Conservation (phyloP, 2,329 filamentous ascomycete genomes). For the Xylariaceae sp. region DNA sequence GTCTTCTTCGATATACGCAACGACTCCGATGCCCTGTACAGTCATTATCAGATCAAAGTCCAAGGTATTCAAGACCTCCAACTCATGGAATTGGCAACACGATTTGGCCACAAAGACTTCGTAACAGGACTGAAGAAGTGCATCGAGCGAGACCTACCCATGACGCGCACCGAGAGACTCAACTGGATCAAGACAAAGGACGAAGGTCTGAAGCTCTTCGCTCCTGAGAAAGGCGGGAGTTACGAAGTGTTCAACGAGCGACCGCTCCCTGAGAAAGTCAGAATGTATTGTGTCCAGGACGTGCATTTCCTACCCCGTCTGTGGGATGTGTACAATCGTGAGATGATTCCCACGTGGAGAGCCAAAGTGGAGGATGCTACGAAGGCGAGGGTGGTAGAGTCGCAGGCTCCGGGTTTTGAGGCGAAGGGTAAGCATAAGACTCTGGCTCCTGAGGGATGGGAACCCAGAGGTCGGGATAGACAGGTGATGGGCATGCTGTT, state of each 20-base stretch:
- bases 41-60: constrained; percentile 40
- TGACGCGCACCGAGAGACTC: neutral
- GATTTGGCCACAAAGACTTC: constrained; percentile 6
- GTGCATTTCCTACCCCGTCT: constrained; percentile 38
- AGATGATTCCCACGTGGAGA: constrained; percentile 16
- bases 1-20: constrained; percentile 57
- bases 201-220: constrained; percentile 35
- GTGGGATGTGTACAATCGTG: constrained; percentile 25
- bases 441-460: constrained; percentile 22
- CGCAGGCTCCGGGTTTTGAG: constrained; percentile 26
- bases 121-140: constrained; percentile 27
- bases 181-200: constrained; percentile 36
- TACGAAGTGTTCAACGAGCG: constrained; percentile 46
- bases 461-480: neutral
- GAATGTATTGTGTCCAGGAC: constrained; percentile 45
- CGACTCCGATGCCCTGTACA: constrained; percentile 53
- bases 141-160: constrained; percentile 27
- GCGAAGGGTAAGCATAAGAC: constrained; percentile 29
- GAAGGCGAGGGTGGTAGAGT: constrained; percentile 26
- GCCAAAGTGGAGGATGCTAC: constrained; percentile 25
- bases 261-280: constrained; percentile 38
- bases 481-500: too few relatives aligned
- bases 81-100: constrained; percentile 48
- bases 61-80: constrained; percentile 49
- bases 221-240: constrained; percentile 38